Evolutionary conservation across 2,329 filamentous ascomycete species (phyloP).

Genomic region (Microdochium paspali): DNA sequence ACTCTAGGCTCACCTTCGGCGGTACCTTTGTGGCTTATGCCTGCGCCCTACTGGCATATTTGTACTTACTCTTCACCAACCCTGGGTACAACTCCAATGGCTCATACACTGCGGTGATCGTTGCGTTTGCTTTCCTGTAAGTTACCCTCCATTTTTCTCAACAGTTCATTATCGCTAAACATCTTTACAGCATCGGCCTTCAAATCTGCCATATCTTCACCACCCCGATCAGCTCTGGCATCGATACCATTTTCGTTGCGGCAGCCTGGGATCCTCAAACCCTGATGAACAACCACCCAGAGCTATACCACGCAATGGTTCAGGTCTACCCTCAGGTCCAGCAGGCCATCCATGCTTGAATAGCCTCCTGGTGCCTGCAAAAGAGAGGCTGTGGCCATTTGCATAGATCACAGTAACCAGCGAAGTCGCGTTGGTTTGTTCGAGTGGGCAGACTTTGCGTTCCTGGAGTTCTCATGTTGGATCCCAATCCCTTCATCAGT

Average conservation of each 20-base stretch:
- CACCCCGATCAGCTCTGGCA: conserved; percentile 77
- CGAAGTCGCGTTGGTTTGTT: too few relatives aligned
- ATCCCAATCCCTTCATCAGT: too few relatives aligned
- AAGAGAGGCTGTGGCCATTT: too few relatives aligned
- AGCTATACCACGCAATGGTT: conserved; percentile 72
- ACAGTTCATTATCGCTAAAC: not conserved
- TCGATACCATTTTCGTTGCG: conserved; percentile 87
- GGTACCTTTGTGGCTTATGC: conserved; percentile 76
- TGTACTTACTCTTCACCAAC: conserved; percentile 79
- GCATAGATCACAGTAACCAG: too few relatives aligned
- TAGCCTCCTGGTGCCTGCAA: not conserved
- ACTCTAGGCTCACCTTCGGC: conserved; percentile 51
- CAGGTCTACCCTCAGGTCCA: conserved; percentile 77
- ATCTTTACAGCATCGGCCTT: conserved; percentile 54
- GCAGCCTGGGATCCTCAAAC: conserved; percentile 61
- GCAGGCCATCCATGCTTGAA: conserved; percentile 54
- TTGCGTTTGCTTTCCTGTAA: conserved; percentile 49
- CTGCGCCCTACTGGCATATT: conserved; percentile 71
- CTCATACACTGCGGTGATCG: conserved; percentile 64
- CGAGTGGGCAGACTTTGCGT: too few relatives aligned
- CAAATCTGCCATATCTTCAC: conserved; percentile 88
- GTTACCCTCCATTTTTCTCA: not conserved
- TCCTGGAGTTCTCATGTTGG: too few relatives aligned
- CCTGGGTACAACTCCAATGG: conserved; percentile 64
- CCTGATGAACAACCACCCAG: conserved; percentile 69